Base-by-base conservation (phyloP, 1,139 yeast species). In the Zygoascus meyerae region DNA sequence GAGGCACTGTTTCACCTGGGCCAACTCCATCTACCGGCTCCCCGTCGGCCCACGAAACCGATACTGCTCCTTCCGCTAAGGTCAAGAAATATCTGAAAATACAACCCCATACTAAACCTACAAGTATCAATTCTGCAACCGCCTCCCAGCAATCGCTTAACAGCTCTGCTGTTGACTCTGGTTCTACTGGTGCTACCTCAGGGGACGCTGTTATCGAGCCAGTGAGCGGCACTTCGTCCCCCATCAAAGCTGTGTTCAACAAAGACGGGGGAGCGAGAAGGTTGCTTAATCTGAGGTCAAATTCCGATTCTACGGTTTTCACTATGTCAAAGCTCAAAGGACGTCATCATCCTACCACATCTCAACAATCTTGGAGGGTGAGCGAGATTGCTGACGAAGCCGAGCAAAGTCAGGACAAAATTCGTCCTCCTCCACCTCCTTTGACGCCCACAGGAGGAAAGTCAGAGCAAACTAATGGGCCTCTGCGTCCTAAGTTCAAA, bases 401-500 rank as follows among this genome's bases (percentile, higher is more conserved):
- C 39, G 30, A 5, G 45, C 29, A 11, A 34, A 11, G 6, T 29
- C 39, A 18, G 14, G 21, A 2, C 14, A 7, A 18, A 9, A 26
- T 8, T 17, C 30, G 12, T 7, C 42, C 47, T 15, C 28, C 11
- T 8, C 12, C 15, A 17, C 29, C n/a, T 29, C 39, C n/a, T 35
- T 35, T 26, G 18, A 21, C 26, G 7, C 26, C 26, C 4, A 5
- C 26, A 5, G 26, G 26, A 21, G 26, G 26, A 4, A 21, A 21
- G 26, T 7, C 26, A 5, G 26, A 21, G 26, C 26, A 21, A 21
- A 21, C 42, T 10, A 31, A 16, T 17, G 33, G 12, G 26, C 43
- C 31, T 33, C 2, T 18, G 44, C 39, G 53, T 33, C 34, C 47
- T 31, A 42, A 42, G 5, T 44, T 56, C 42, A 46, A 48, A 42